Evolutionary conservation across 23 red algal genomes (phyloP), one percentile per base, ranked within the genome.

Genomic region (Gracilariopsis chorda): DNA sequence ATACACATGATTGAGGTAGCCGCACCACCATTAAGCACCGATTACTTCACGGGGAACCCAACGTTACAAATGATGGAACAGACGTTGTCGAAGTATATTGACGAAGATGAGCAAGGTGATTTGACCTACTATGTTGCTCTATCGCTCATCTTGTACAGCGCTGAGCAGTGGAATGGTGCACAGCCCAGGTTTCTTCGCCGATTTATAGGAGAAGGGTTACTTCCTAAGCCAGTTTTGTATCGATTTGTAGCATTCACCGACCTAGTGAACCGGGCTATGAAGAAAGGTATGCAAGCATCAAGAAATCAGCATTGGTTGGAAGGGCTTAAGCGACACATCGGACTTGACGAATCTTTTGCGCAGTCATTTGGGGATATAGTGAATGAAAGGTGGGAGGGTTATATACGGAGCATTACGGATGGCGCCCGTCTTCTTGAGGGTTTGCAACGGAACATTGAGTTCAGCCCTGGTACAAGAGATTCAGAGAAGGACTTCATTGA

Each of bases 91-190:
- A 83, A 82, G 48, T 76, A 68, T 65, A 29, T 84, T 16, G 58
- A 59, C 45, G 89, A 83, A 47, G 78, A 77, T 34, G 89, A 92
- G 78, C 61, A 73, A 46, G 85, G 70, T 11, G 89, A 84, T 59
- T 25, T 71, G 7, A 83, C 78, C 16, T 92, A 83, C 23, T 83
- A 92, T 40, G 48, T 92, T 47, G 89, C 89, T 20, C 77, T 69
- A 45, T 76, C 77, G 2, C 64, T 92, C 25, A 48, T 92, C 48
- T 47, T 92, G 19, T 36, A 75, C 32, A 25, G 53, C 33, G 21
- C 77, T 16, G 47, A 83, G 35, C 53, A 68, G 17, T 92, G 89
- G 89, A 62, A 51, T 46, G 29, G 29, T 32, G 44, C 41, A 13
- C 64, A 58, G 33, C 48, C 32, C 16, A 32, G 48, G 13, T 92